Percentiles rank a stretch among this genome's conserved stretches.
Conservation (phyloP, 352 stramenopile species). For the Phytophthora palmivora region DNA sequence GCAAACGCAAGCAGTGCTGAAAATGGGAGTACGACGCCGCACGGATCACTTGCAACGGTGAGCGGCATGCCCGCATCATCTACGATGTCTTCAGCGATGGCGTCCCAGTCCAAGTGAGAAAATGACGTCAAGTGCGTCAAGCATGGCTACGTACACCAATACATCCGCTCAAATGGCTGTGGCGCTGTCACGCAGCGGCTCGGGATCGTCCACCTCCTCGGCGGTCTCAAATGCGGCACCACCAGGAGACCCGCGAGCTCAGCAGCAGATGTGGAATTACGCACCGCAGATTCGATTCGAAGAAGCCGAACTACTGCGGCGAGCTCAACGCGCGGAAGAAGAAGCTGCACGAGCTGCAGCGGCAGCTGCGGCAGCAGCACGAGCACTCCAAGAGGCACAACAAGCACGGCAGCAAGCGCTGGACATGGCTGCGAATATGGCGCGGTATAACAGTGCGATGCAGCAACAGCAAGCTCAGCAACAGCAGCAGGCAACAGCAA, state of each 20-base stretch:
- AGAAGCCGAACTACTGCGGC: conserved; percentile 77
- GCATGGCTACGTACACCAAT: conserved; percentile 29
- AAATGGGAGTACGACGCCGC: conserved; percentile 15
- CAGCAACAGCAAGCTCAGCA: conserved; percentile 68
- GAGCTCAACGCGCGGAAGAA: conserved; percentile 80
- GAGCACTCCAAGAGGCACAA: conserved; percentile 78
- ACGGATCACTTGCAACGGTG: conserved; percentile 32
- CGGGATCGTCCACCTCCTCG: conserved; percentile 39
- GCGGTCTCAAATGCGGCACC: conserved; percentile 35
- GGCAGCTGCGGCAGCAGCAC: conserved; percentile 69
- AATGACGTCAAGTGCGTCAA: conserved; percentile 23
- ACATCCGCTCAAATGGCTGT: conserved; percentile 42
- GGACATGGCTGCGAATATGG: conserved; percentile 81
- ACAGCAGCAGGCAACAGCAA: conserved; percentile 49
- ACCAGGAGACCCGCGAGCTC: conserved; percentile 31
- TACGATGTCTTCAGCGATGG: conserved; percentile 32
- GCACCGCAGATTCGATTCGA: conserved; percentile 75
- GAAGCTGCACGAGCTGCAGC: conserved; percentile 77
- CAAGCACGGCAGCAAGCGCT: conserved; percentile 82
- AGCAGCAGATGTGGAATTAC: conserved; percentile 75
- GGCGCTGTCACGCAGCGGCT: conserved; percentile 38
- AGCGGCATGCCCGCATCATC: conserved; percentile 42
- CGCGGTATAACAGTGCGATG: conserved; percentile 75
- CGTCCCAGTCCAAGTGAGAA: conserved; percentile 34
- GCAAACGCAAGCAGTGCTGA: conserved; percentile 28